Evolutionary conservation across 2,329 filamentous ascomycete genomes (phyloP).

Genomic region (Alternaria gansuensis): DNA sequence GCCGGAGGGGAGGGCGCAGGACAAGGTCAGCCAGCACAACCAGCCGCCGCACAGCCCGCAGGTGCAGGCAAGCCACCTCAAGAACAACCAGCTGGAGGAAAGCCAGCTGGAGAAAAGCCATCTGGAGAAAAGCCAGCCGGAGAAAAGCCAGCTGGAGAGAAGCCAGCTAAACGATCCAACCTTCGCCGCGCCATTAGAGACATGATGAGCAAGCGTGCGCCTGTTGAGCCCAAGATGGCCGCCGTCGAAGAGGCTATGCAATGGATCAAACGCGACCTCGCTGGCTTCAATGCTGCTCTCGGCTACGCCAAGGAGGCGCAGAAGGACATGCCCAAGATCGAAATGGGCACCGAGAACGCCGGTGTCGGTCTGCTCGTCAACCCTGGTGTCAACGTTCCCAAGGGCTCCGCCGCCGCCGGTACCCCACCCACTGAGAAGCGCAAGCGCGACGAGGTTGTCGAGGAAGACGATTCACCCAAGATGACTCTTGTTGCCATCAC

Average conservation of each 20-base stretch:
- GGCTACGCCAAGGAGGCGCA: conserved; percentile 59
- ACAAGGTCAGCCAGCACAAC: conserved; percentile 28
- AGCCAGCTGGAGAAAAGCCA: conserved; percentile 32
- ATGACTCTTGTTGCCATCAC: conserved; percentile 54
- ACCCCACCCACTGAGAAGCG: conserved; percentile 15
- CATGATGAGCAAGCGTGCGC: conserved; percentile 40
- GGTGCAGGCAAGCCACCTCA: conserved; percentile 25
- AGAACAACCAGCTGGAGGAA: not conserved
- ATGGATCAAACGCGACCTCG: conserved; percentile 59
- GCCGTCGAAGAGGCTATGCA: conserved; percentile 47
- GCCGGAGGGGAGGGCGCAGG: conserved; percentile 29
- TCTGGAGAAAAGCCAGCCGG: conserved; percentile 10
- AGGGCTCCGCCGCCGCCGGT: conserved; percentile 51
- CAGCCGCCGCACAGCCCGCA: conserved; percentile 18
- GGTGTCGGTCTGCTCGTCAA: conserved; percentile 54
- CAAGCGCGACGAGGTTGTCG: conserved; percentile 45
- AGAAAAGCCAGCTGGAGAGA: conserved; percentile 36
- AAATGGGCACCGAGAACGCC: conserved; percentile 59
- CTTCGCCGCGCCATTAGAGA: conserved; percentile 41
- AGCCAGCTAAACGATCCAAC: conserved; percentile 42
- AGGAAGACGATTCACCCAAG: conserved; percentile 47
- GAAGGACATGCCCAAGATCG: conserved; percentile 59
- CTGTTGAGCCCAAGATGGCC: conserved; percentile 39
- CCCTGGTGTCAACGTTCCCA: conserved; percentile 52
- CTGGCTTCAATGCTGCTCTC: conserved; percentile 60